Evolutionary conservation across 2,329 filamentous ascomycete species (phyloP), one percentile per base, ranked within the genome.

Genomic region (Pseudonectria foliicola): DNA sequence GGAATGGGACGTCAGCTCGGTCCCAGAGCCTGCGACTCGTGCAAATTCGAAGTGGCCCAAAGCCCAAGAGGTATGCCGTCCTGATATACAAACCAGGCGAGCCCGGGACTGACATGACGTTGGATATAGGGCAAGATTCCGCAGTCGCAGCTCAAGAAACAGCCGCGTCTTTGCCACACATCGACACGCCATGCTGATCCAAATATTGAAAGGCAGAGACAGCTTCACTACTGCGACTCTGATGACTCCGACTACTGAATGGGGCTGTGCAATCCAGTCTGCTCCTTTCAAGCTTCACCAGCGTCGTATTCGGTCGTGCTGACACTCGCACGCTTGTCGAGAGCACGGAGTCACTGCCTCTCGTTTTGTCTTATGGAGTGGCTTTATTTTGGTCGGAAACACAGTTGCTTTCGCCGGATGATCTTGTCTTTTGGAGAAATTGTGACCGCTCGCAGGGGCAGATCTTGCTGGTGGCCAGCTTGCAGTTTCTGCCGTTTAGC

Each of bases 31-130:
- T 4, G 33, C 31, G 15, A 21, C 11, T 12, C 36, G 36, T 13
- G 25, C 38, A 2, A 43, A 40, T 10, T 39, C 42, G 16, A 47
- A 42, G 12, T 60, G 56, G 55, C 40, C 39, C 6, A 56, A 49
- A 18, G n/a, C n/a, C n/a, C n/a, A n/a, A n/a, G n/a, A n/a, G n/a
- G n/a, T n/a, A n/a, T n/a, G n/a, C n/a, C n/a, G n/a, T 21, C 16
- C 14, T 10, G 21, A 6, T 6, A 4, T 16, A 27, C 14, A 14
- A 14, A 7, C 27, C 7, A 10, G 10, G 7, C 27, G 14, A 28
- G 4, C 11, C 10, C 11, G 25, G n/a, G n/a, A 6, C 7, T 25
- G 27, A 26, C 16, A 31, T 35, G 36, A 32, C 35, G 24, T 13
- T 11, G 25, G 15, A 34, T 27, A 11, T 11, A 51, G 48, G 8